These are phyloP conservation scores for Setaria viridis DNA, from an alignment of 202 grass and related monocot species.

Conservation along the genomic window DNA sequence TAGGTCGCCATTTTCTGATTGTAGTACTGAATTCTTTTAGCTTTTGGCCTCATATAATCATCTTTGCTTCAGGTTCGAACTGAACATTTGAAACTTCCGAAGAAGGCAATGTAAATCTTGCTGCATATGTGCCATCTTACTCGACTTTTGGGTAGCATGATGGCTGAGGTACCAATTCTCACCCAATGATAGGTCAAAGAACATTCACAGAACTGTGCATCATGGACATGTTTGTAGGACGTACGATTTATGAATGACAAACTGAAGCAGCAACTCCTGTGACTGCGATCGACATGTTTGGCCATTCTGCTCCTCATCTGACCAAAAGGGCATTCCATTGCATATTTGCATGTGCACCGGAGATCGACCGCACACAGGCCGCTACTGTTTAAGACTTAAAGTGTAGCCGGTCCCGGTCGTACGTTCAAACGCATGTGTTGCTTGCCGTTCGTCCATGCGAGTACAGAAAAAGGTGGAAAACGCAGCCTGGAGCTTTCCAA, in stretches of 20 bases:
- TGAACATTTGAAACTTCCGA: not conserved
- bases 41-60: not conserved
- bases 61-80: not conserved
- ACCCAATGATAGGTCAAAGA: not conserved
- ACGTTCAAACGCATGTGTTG: no score
- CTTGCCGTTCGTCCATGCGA: no score
- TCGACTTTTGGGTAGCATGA: not conserved
- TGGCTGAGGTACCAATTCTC: not conserved
- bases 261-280: not conserved
- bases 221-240: not conserved
- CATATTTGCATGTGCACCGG: no score
- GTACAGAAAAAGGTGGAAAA: no score
- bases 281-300: not conserved
- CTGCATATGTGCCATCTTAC: not conserved
- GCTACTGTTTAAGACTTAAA: no score
- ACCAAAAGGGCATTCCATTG: no score
- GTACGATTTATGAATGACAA: not conserved
- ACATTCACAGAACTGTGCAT: not conserved
- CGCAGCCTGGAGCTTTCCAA: no score
- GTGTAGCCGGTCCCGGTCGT: no score
- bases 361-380: no score
- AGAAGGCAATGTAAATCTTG: not conserved
- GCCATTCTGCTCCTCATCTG: no score
- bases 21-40: not conserved
- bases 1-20: not conserved